A percentile compares a stretch with the other conserved stretches of the same genome.
Evolutionary conservation across 805 yeast genomes (phyloP).

Genomic region (Myxozyma neotropica): DNA sequence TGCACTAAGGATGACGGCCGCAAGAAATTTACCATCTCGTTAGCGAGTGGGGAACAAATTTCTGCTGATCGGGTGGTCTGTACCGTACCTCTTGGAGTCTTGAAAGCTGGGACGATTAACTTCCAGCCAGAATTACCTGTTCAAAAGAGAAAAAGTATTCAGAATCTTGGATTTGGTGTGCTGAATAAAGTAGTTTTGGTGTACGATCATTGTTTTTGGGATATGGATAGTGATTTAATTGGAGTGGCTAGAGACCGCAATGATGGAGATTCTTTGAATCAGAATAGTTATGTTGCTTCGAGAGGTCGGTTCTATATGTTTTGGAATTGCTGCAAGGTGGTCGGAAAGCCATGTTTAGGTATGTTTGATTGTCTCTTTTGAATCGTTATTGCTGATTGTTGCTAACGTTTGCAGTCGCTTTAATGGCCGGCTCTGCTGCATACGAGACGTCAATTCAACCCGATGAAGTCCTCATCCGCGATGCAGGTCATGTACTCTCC

Average conservation of each 20-base stretch:
- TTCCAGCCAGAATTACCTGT: conserved; percentile 49
- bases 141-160: conserved; percentile 47
- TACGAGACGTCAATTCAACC: conserved; percentile 38
- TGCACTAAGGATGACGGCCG: conserved; percentile 32
- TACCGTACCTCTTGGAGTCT: conserved; percentile 48
- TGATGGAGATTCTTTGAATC: conserved; percentile 20
- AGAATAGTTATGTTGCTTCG: conserved; percentile 34
- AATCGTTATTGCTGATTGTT: too few relatives aligned
- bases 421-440: conserved; percentile 47
- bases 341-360: conserved; percentile 45
- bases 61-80: conserved; percentile 46
- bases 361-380: conserved; percentile 3
- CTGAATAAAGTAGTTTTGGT: conserved; percentile 46
- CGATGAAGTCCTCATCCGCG: conserved; percentile 43
- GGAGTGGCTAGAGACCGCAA: conserved; percentile 41
- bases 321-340: conserved; percentile 43
- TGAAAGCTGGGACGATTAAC: conserved; percentile 45
- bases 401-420: conserved; percentile 38
- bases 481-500: conserved; percentile 40
- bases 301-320: conserved; percentile 47
- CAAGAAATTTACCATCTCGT: conserved; percentile 33
- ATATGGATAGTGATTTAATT: conserved; percentile 40
- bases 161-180: conserved; percentile 46
- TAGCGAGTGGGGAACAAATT: conserved; percentile 48
- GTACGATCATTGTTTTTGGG: conserved; percentile 48